Percentiles rank a stretch among this genome's conserved stretches.
Evolutionary conservation across 305 asterid species (phyloP).

Genomic region (Caryopteris hybrid): DNA sequence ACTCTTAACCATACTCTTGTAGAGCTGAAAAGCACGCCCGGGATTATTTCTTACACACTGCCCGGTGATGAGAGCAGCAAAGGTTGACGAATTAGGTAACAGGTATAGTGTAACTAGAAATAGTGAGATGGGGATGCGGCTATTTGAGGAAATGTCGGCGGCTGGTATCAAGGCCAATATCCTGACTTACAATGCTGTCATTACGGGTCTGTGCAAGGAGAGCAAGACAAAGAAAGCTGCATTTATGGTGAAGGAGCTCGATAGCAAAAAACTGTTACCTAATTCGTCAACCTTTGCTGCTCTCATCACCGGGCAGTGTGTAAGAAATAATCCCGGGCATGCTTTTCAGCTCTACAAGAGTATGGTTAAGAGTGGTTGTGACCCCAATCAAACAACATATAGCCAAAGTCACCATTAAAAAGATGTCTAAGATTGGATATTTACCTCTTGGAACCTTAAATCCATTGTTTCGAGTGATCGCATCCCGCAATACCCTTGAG

Average conservation of each 20-base stretch:
- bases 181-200: slow-evolving; percentile 73
- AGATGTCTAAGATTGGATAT: too few species aligned
- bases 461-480: too few species aligned
- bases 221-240: slow-evolving; percentile 98
- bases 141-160: slow-evolving; percentile 75
- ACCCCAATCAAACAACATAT: slow-evolving; percentile 56
- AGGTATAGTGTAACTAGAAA: slow-evolving; percentile 64
- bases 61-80: slow-evolving; percentile 78
- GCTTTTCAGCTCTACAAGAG: slow-evolving; percentile 59
- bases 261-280: slow-evolving; percentile 61
- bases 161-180: slow-evolving; percentile 70
- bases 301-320: slow-evolving; percentile 81
- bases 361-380: slow-evolving; percentile 75
- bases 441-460: too few species aligned
- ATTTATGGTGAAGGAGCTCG: slow-evolving; percentile 75
- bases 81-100: slow-evolving; percentile 80
- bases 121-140: slow-evolving; percentile 54
- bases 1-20: slow-evolving; percentile 60
- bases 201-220: slow-evolving; percentile 65
- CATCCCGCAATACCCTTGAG: too few species aligned
- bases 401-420: too few species aligned
- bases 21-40: slow-evolving; percentile 71
- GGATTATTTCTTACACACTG: slow-evolving; percentile 72
- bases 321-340: slow-evolving; percentile 64
- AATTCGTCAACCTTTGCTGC: slow-evolving; percentile 86